Evolutionary conservation across 768 basidiomycete genomes (phyloP).

Genomic region (Lyophyllum atratum): DNA sequence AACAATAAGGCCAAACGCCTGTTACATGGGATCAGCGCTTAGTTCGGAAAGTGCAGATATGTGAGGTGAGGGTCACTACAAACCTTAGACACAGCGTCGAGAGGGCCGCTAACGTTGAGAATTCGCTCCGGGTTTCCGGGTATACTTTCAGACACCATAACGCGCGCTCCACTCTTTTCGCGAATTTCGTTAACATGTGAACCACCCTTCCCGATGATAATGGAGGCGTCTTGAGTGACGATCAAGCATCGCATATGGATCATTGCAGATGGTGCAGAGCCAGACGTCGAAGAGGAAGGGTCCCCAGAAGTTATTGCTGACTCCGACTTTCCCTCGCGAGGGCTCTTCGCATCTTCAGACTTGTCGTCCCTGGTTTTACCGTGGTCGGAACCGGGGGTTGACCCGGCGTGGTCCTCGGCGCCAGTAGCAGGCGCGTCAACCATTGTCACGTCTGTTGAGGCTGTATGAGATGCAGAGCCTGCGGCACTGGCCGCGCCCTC

Average conservation of each 20-base stretch:
- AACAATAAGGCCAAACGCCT: constrained; percentile 99
- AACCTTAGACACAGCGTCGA: constrained; percentile 99
- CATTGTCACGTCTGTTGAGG: constrained; percentile 67
- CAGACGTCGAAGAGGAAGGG: constrained; percentile 50
- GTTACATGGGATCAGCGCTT: neutral
- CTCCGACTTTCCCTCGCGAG: constrained; percentile 37
- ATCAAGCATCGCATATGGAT: constrained; percentile 99
- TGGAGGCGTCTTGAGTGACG: constrained; percentile 98
- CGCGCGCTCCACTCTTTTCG: constrained; percentile 94
- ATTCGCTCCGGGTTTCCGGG: constrained; percentile 99
- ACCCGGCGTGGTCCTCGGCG: constrained; percentile 59
- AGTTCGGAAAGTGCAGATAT: neutral
- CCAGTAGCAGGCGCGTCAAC: constrained; percentile 54
- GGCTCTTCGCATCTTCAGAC: constrained; percentile 33
- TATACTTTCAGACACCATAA: constrained; percentile 98
- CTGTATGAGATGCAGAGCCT: constrained; percentile 42
- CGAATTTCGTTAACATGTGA: constrained; percentile 98
- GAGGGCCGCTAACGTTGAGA: constrained; percentile 91
- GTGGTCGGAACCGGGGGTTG: constrained; percentile 48
- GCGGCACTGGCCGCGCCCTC: constrained; percentile 54
- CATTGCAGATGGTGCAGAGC: constrained; percentile 68
- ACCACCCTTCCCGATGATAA: constrained; percentile 97
- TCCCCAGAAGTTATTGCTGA: constrained; percentile 51
- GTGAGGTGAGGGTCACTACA: constrained; percentile 28
- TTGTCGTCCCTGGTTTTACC: constrained; percentile 46